These are phyloP conservation scores for Pseudogymnoascus sp. DNA, from an alignment of 2,329 filamentous ascomycete genomes.

Conservation along the genomic window DNA sequence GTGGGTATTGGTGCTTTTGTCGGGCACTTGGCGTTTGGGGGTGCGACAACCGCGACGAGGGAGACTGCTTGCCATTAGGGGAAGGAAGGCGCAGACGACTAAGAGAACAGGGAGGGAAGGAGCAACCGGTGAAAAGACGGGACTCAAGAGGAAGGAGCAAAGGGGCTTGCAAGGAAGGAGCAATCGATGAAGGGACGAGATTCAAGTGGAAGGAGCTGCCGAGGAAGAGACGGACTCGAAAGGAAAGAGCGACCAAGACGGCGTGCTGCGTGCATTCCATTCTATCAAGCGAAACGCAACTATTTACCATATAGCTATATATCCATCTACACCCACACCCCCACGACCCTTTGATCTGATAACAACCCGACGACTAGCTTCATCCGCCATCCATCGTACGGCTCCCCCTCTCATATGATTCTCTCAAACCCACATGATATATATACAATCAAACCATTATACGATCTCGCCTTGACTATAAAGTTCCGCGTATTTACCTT, in stretches of 20 bases:
- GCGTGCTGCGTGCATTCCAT: background rate
- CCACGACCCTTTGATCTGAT: background rate
- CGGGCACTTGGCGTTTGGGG: constrained; percentile 77
- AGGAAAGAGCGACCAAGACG: background rate
- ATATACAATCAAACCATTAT: background rate
- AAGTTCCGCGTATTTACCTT: background rate
- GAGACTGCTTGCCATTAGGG: constrained; percentile 82
- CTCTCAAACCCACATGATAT: background rate
- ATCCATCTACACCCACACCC: background rate
- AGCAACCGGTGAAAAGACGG: background rate
- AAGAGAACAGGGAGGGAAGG: background rate
- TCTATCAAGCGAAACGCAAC: background rate
- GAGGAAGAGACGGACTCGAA: background rate
- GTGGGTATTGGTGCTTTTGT: constrained; percentile 83
- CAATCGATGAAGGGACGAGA: background rate
- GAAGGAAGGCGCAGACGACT: background rate
- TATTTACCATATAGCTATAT: background rate
- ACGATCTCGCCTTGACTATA: background rate
- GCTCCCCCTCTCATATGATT: too few species aligned
- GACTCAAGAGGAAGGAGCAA: too few species aligned
- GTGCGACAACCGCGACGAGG: constrained; percentile 62
- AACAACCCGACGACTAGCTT: background rate
- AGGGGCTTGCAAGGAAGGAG: background rate
- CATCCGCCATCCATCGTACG: background rate
- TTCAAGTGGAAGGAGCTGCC: background rate